Percentiles rank a stretch among this genome's conserved stretches.
These are phyloP conservation scores for Ogataea hybrid DNA, from an alignment of 1,139 yeast species.

Conservation along the genomic window DNA sequence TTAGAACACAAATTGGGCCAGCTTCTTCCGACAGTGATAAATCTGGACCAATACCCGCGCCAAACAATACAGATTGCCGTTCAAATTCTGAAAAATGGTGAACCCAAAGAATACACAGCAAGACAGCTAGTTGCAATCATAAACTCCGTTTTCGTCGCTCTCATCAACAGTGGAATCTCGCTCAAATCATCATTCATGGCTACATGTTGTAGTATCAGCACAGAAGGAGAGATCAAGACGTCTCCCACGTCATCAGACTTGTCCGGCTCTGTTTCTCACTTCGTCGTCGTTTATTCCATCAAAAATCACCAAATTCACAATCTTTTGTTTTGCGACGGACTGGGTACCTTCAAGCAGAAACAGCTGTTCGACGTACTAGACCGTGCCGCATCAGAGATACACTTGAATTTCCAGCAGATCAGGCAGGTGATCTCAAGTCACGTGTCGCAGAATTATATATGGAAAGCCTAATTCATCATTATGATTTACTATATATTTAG, in stretches of 20 bases:
- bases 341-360: constrained; percentile 63
- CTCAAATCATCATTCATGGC: constrained; percentile 62
- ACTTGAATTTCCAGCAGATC: constrained; percentile 41
- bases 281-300: constrained; percentile 63
- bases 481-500: constrained; percentile 28
- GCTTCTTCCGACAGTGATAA: constrained; percentile 59
- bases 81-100: constrained; percentile 60
- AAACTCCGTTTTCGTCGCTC: constrained; percentile 70
- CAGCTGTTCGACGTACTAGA: constrained; percentile 51
- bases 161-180: constrained; percentile 78
- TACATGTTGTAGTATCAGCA: constrained; percentile 42
- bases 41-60: constrained; percentile 73
- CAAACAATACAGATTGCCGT: constrained; percentile 82
- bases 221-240: constrained; percentile 34
- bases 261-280: constrained; percentile 49
- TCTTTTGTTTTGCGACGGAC: constrained; percentile 65
- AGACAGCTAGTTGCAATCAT: constrained; percentile 70
- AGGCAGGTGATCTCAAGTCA: constrained; percentile 49
- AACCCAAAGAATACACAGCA: constrained; percentile 36
- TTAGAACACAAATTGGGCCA: constrained; percentile 70
- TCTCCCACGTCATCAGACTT: constrained; percentile 46
- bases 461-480: constrained; percentile 39
- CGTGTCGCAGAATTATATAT: constrained; percentile 52
- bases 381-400: constrained; percentile 45
- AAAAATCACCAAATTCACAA: constrained; percentile 50